Conservation (phyloP, 306 rosid genomes). For the Glycine soja region DNA sequence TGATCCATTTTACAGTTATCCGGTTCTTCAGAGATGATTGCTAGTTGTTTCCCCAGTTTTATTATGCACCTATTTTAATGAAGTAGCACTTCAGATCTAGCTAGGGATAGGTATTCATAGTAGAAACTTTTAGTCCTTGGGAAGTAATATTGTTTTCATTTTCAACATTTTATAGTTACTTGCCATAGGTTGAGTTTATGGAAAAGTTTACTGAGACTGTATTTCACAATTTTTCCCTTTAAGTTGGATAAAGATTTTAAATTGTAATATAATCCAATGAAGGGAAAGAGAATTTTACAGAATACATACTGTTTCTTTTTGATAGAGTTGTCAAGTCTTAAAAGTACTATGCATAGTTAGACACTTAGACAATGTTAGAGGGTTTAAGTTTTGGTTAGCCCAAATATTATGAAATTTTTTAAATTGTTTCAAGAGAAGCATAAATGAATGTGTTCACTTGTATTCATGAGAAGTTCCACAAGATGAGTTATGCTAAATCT, state of each 20-base stretch:
- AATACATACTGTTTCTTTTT: too few relatives aligned
- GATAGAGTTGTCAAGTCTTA: too few relatives aligned
- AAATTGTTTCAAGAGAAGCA: slow-evolving; percentile 24
- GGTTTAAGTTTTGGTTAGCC: background rate
- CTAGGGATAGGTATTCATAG: background rate
- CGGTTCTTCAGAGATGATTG: slow-evolving; percentile 9
- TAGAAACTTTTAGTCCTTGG: background rate
- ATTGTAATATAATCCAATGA: too few relatives aligned
- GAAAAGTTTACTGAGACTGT: background rate
- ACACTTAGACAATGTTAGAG: background rate
- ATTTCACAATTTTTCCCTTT: background rate
- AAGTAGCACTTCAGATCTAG: slow-evolving; percentile 6
- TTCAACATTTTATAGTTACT: background rate
- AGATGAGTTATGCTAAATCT: slow-evolving; percentile 11
- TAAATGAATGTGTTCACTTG: slow-evolving; percentile 28
- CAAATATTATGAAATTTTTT: slow-evolving; percentile 1
- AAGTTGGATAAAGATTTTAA: slow-evolving; percentile 1
- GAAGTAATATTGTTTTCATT: slow-evolving; percentile 11
- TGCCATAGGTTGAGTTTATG: slow-evolving; percentile 14
- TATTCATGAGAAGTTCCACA: slow-evolving; percentile 6
- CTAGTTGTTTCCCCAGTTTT: background rate
- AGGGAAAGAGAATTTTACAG: too few relatives aligned
- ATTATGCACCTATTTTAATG: background rate
- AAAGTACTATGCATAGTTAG: too few relatives aligned
- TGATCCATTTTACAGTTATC: background rate